Conservation (phyloP, 352 stramenopile species). For the Blastocystis sp. region DNA sequence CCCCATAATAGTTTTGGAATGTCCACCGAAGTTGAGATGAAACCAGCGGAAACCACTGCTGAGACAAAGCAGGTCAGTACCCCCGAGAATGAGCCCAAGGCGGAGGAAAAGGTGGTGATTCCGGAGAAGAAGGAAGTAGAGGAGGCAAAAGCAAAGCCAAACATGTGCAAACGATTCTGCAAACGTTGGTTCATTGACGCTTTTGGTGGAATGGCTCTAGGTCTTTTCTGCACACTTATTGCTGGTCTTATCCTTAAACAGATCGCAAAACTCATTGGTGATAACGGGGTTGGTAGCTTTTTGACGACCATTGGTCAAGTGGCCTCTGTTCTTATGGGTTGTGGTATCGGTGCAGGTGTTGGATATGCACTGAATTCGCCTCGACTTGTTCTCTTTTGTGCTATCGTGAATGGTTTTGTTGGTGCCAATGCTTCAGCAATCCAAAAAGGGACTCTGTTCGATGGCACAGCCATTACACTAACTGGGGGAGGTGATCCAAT, state of each 20-base stretch:
- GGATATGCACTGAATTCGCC: not conserved
- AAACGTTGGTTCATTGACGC: slow-evolving; percentile 55
- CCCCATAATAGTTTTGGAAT: not conserved
- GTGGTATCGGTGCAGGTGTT: slow-evolving; percentile 51
- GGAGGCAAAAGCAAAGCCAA: not conserved
- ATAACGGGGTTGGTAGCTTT: not conserved
- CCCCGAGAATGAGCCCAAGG: not conserved
- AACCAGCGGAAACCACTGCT: not conserved
- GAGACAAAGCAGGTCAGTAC: not conserved
- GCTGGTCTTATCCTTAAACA: slow-evolving; percentile 51
- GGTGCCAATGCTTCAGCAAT: slow-evolving; percentile 2
- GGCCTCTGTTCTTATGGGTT: slow-evolving; percentile 11
- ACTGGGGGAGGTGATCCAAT: slow-evolving; percentile 25
- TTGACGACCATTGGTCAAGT: slow-evolving; percentile 1
- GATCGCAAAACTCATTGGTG: not conserved
- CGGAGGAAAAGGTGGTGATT: not conserved
- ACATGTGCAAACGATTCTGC: not conserved
- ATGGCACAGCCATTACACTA: not conserved
- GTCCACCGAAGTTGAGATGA: not conserved
- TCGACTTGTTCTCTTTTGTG: slow-evolving; percentile 27
- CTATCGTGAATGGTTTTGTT: slow-evolving; percentile 38
- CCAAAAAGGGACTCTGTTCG: not conserved
- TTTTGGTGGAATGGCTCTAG: slow-evolving; percentile 48
- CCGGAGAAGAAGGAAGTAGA: not conserved
- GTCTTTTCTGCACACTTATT: slow-evolving; percentile 46